These are phyloP conservation scores for Glycine latifolia DNA, from an alignment of 306 rosid genomes.

Conservation along the genomic window DNA sequence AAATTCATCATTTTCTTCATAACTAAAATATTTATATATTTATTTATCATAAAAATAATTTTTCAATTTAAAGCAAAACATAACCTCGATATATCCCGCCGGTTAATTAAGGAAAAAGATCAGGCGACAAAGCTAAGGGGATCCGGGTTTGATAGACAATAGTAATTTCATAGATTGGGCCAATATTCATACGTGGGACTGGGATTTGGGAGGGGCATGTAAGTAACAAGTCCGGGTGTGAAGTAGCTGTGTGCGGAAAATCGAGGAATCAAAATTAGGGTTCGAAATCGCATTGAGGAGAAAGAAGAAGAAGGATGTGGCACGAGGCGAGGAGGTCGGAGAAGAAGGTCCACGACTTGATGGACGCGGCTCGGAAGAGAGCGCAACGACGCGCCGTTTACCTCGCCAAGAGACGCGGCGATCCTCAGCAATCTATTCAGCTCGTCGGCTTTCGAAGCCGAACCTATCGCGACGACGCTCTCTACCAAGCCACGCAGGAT, in stretches of 20 bases:
- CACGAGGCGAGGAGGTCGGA: conserved; percentile 98
- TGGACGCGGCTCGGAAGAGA: conserved; percentile 99
- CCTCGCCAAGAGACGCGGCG: conserved; percentile 94
- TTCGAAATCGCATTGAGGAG: conserved; percentile 28
- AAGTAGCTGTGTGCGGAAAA: background rate
- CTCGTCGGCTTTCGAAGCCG: conserved; percentile 78
- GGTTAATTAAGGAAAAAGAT: too few relatives aligned
- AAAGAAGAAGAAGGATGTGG: conserved; percentile 72
- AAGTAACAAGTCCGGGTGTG: conserved; percentile 2
- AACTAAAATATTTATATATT: too few relatives aligned
- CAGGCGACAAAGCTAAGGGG: too few relatives aligned
- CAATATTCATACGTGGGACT: too few relatives aligned
- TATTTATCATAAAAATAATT: too few relatives aligned
- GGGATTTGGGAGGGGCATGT: too few relatives aligned
- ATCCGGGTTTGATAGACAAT: too few relatives aligned
- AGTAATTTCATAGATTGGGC: too few relatives aligned
- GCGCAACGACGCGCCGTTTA: conserved; percentile 94
- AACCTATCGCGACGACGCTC: conserved; percentile 85
- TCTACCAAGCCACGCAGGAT: conserved; percentile 93
- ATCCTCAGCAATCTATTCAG: conserved; percentile 94
- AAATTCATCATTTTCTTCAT: too few relatives aligned
- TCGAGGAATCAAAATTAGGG: conserved; percentile 48
- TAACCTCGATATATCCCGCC: too few relatives aligned
- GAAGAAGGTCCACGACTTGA: conserved; percentile 98
- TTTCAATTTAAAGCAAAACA: too few relatives aligned